A percentile compares a stretch with the other conserved stretches of the same genome.
These are phyloP conservation scores for Fusarium anthophilum DNA, from an alignment of 2,329 filamentous ascomycete species.

Conservation along the genomic window DNA sequence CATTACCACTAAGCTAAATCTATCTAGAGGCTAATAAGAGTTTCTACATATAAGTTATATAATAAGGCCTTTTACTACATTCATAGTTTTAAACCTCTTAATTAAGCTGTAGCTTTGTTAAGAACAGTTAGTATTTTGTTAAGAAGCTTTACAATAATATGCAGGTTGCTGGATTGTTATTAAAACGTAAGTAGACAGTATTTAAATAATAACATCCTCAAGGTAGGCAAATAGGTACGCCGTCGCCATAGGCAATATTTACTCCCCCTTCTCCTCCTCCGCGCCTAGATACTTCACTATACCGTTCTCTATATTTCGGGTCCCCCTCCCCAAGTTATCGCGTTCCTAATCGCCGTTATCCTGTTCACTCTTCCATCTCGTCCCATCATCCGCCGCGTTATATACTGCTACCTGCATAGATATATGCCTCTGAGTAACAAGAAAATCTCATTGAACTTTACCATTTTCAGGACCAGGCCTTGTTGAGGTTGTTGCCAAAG, in stretches of 20 bases:
- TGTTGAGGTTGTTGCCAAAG: conserved; percentile 36
- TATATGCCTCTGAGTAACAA: background rate
- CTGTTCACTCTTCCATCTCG: background rate
- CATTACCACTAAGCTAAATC: background rate
- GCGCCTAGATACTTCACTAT: no score
- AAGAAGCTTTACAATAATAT: no score
- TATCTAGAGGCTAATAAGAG: background rate
- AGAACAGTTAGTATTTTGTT: rapidly evolving
- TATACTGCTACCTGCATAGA: background rate
- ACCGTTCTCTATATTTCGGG: no score
- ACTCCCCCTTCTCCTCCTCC: no score
- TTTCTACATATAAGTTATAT: no score
- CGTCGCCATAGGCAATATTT: no score
- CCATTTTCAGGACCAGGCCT: conserved; percentile 5
- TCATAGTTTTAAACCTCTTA: no score
- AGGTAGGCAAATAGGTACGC: no score
- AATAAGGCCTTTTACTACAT: no score
- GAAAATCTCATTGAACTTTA: no score
- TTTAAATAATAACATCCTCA: background rate
- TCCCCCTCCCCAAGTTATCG: background rate
- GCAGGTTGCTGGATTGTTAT: rapidly evolving
- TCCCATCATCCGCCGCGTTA: rapidly evolving
- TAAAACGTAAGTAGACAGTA: background rate
- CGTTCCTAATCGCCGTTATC: rapidly evolving
- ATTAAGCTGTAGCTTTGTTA: no score